A percentile compares a stretch with the other conserved stretches of the same genome.
phyloP scores from a whole-genome alignment of 2,329 filamentous ascomycete species.

The Ophiostoma triangulosporum region DNA sequence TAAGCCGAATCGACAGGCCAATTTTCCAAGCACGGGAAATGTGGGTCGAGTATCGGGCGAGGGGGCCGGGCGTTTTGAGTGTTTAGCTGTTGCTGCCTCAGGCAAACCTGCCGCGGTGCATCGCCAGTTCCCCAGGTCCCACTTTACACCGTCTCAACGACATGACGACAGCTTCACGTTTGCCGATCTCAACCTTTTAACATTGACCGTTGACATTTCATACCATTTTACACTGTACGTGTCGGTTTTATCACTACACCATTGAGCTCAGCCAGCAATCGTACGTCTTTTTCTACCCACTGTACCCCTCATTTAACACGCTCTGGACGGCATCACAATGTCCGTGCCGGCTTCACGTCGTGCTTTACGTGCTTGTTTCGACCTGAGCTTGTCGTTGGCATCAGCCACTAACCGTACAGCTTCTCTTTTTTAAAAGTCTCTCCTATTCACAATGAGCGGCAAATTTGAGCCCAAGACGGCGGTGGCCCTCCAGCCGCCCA shows the following conservation, averaged over 20 bases:
- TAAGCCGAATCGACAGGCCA: too few relatives aligned
- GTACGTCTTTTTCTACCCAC: not conserved
- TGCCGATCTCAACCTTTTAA: too few relatives aligned
- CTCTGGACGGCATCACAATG: not conserved
- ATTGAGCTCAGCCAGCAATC: too few relatives aligned
- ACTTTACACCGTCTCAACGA: not conserved
- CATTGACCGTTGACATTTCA: too few relatives aligned
- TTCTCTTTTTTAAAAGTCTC: not conserved
- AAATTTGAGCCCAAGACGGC: constrained; percentile 69
- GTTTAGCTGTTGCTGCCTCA: not conserved
- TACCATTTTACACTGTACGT: too few relatives aligned
- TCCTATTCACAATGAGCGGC: constrained; percentile 32
- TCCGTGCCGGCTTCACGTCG: not conserved
- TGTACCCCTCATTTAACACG: not conserved
- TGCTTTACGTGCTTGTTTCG: not conserved
- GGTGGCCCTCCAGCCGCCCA: constrained; percentile 68
- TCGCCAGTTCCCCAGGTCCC: not conserved
- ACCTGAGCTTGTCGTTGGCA: not conserved
- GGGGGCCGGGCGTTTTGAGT: not conserved
- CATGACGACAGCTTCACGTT: not conserved
- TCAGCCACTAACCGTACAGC: not conserved
- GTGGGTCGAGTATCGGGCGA: not conserved
- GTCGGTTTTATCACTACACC: too few relatives aligned
- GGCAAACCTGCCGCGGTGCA: too few relatives aligned
- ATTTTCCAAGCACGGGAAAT: not conserved